phyloP scores from a whole-genome alignment of 2,329 filamentous ascomycete species.

The Rutstroemia sydowiana region DNA sequence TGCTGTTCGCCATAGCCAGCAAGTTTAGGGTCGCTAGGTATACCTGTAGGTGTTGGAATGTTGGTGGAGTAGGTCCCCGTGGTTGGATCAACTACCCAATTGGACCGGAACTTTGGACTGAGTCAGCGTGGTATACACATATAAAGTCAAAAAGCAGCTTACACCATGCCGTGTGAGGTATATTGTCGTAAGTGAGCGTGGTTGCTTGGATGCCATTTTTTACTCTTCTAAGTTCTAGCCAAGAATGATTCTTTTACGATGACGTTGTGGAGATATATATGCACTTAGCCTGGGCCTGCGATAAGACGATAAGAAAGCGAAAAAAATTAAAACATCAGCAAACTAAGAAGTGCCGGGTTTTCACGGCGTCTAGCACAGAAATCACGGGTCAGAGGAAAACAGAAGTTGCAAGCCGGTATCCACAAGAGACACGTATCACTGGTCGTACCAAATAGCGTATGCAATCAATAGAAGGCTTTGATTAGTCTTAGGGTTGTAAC shows the following conservation, averaged over 20 bases:
- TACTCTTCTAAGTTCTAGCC: neutral
- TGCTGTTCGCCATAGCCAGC: slow-evolving; percentile 82
- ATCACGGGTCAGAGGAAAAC: slow-evolving; percentile 18
- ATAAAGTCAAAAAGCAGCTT: slow-evolving; percentile 33
- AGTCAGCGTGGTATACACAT: slow-evolving; percentile 11
- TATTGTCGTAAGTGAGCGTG: slow-evolving; percentile 36
- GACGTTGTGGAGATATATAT: slow-evolving; percentile 1
- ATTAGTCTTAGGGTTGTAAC: too few species aligned
- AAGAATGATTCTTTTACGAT: slow-evolving; percentile 3
- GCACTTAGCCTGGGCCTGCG: too few species aligned
- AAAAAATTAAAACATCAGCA: neutral
- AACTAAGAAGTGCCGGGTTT: too few species aligned
- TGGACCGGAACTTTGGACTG: slow-evolving; percentile 68
- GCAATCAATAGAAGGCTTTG: neutral
- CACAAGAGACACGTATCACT: neutral
- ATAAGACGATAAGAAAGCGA: too few species aligned
- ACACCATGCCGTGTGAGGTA: slow-evolving; percentile 71
- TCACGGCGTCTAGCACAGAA: too few species aligned
- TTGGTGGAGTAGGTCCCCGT: slow-evolving; percentile 71
- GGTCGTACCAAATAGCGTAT: neutral
- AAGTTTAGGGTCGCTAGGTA: slow-evolving; percentile 79
- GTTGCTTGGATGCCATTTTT: slow-evolving; percentile 3
- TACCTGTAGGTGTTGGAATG: slow-evolving; percentile 76
- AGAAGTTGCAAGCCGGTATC: neutral
- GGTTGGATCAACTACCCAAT: slow-evolving; percentile 75